Evolutionary conservation across 2,329 filamentous ascomycete genomes (phyloP), one percentile per base, ranked within the genome.

Genomic region (Pyrenochaeta sp.): DNA sequence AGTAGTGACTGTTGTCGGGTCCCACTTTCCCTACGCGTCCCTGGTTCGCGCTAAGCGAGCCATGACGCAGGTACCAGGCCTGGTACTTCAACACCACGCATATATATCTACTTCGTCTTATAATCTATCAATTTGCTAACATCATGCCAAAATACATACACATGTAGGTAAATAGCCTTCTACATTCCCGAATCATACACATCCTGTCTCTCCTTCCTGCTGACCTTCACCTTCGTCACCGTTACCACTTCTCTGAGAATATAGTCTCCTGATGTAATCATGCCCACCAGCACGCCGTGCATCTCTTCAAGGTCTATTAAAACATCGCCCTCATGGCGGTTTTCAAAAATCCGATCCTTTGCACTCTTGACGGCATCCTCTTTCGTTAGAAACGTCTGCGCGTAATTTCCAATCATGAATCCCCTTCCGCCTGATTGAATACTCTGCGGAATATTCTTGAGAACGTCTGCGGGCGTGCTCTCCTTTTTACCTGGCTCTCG

Each of bases 11-110:
- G 58, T 63, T 61, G 54, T 48, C 48, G 52, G 36, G 45, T 54
- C 60, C 58, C 53, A 46, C 53, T 61, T 57, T 49, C 48, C 33
- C 50, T 27, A 48, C 50, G 39, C 58, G 48, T 51, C 36, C 14
- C 42, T 51, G 32, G 33, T 52, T 54, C 57, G 53, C 61, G 61
- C 56, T 61, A 59, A 56, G 18, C 57, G 47, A 61, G 17, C 51
- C 52, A 58, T 61, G 58, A 61, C 60, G 60, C 58, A 61, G 54
- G 36, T 17, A 30, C 21, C n/a, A n/a, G n/a, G n/a, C n/a, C n/a
- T n/a, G n/a, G n/a, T n/a, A n/a, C n/a, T n/a, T n/a, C n/a, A n/a
- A n/a, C n/a, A n/a, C n/a, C n/a, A n/a, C n/a, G n/a, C n/a, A n/a
- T n/a, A n/a, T n/a, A n/a, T n/a, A n/a, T n/a, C n/a, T n/a, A n/a